These are phyloP conservation scores for Chlorociboria aeruginascens DNA, from an alignment of 495 filamentous ascomycete species.

Conservation along the genomic window DNA sequence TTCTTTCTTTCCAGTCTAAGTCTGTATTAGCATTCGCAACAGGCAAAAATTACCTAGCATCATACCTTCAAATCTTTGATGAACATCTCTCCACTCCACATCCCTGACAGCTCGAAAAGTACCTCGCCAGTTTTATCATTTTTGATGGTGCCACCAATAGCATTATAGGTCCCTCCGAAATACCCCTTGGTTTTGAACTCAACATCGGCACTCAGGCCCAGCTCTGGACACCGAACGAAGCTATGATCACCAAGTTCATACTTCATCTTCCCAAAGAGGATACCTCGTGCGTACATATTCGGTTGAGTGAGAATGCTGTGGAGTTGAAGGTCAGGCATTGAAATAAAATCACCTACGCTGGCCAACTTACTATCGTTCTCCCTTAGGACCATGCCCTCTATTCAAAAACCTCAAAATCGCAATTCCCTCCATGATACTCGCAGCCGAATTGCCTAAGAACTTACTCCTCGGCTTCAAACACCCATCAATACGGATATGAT, in stretches of 20 bases:
- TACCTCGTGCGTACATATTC: constrained; percentile 98
- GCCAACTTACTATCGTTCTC: constrained; percentile 54
- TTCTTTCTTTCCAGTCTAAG: constrained; percentile 74
- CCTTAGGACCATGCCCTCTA: constrained; percentile 50
- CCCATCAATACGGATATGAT: constrained; percentile 90
- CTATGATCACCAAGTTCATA: constrained; percentile 98
- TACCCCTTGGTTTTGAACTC: constrained; percentile 99
- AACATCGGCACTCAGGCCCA: constrained; percentile 76
- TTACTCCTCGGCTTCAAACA: constrained; percentile 93
- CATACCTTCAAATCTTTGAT: constrained; percentile 72
- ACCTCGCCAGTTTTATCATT: constrained; percentile 76
- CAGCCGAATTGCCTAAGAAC: constrained; percentile 94
- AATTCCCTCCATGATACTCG: constrained; percentile 95
- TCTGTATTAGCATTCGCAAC: not conserved
- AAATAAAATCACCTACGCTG: too few species aligned
- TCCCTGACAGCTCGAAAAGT: constrained; percentile 79
- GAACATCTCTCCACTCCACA: constrained; percentile 92
- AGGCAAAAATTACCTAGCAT: not conserved
- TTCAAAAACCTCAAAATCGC: constrained; percentile 80
- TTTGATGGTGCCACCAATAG: constrained; percentile 85
- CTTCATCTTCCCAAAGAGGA: constrained; percentile 98
- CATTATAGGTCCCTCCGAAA: constrained; percentile 92
- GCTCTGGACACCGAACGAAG: constrained; percentile 83
- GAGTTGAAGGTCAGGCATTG: too few species aligned
- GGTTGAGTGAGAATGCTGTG: constrained; percentile 70